Base-by-base conservation (phyloP, 1,284 basidiomycete genomes). In the Ceratobasidium papillatum region DNA sequence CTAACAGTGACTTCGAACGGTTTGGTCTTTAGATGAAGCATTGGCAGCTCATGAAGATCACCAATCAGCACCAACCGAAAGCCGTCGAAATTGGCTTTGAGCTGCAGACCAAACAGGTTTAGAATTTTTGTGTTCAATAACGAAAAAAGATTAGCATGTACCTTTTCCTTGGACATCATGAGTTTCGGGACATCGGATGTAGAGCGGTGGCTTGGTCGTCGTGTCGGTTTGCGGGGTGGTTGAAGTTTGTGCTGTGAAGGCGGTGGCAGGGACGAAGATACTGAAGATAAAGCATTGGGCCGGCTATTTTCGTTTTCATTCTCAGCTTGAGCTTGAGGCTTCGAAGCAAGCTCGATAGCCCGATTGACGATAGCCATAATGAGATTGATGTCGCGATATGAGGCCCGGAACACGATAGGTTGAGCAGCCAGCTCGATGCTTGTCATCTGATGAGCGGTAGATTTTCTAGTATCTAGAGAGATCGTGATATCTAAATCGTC, bases 41-140 rank as follows among this genome's bases (percentile, higher is more conserved):
- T 89, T 0, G 98, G 98, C 79, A 99, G 91, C 79, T 99, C 96
- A 79, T 99, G 94, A 75, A 95, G 83, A 82, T 99, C 98, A 2
- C 97, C 95, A 76, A 99, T 98, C 41, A 99, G 85, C 61, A 99
- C 90, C 38, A 99, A 85, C 77, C 96, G 93, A 83, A 99, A 92
- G 2, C 97, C 97, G 76, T 96, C 94, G 76, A 97, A 88, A 0
- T 89, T 90, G 0, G 89, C 93, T 80, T 91, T 92, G 76, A 98
- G 85, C 92, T 96, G 77, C 0, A 69, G 38, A 3, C 38, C 38
- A 72, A 27, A 77, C 32, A 74, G 75, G 49, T 32, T 41, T 38
- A 49, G 54, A 63, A 30, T 63, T 47, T 34, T 62, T 58, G 36
- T 27, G 19, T 49, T 75, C 34, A 45, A 34, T 27, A 45, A 34